phyloP scores from a whole-genome alignment of 192 early-diverging fungal species.

The Fimicolochytrium jonesii region DNA sequence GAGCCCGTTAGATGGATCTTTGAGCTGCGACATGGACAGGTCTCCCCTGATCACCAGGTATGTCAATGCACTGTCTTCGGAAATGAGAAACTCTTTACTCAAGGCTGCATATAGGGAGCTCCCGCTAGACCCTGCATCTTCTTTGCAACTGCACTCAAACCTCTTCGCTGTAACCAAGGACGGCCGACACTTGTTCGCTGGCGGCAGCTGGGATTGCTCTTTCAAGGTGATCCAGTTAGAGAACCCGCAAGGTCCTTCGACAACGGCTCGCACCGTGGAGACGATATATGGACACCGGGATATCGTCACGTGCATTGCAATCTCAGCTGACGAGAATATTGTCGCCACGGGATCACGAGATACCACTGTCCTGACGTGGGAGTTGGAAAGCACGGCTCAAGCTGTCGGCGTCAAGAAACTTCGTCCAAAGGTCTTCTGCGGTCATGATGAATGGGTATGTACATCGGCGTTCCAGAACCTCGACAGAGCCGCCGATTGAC shows the following conservation, averaged over 20 bases:
- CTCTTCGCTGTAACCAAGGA: slow-evolving; percentile 32
- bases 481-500: neutral
- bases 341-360: slow-evolving; percentile 43
- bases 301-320: slow-evolving; percentile 36
- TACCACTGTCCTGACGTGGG: slow-evolving; percentile 43
- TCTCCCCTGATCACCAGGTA: no score
- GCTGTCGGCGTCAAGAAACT: slow-evolving; percentile 7
- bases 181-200: slow-evolving; percentile 28
- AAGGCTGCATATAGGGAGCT: slow-evolving; percentile 15
- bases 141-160: slow-evolving; percentile 4
- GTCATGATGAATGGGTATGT: slow-evolving; percentile 44
- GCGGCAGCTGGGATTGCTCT: slow-evolving; percentile 42
- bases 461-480: neutral
- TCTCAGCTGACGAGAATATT: slow-evolving; percentile 32
- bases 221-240: slow-evolving; percentile 30
- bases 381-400: slow-evolving; percentile 5
- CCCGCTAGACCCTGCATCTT: slow-evolving; percentile 26
- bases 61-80: no score
- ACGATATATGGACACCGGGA: slow-evolving; percentile 41
- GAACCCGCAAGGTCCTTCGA: slow-evolving; percentile 6
- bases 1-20: slow-evolving; percentile 2
- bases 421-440: slow-evolving; percentile 33
- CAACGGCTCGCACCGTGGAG: slow-evolving; percentile 22
- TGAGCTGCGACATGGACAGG: no score
- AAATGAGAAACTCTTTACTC: no score